Percentiles rank a stretch among this genome's conserved stretches.
Conservation (phyloP, 176 grass and related monocot species). For the Calamus simplicifolius region DNA sequence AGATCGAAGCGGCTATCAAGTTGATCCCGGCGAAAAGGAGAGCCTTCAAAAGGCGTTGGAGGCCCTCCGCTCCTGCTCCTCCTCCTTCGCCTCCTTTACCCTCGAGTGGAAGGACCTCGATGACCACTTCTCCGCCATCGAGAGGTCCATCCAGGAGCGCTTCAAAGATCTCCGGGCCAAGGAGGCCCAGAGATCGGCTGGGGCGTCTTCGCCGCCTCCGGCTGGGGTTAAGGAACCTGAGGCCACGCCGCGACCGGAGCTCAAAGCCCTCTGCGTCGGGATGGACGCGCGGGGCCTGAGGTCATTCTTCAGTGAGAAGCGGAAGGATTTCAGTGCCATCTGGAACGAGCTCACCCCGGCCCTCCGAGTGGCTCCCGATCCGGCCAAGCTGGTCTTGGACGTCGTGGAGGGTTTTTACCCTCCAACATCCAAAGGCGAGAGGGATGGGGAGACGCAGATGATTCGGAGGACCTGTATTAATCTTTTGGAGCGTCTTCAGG, state of each 20-base stretch:
- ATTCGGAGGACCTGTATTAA: conserved; percentile 8
- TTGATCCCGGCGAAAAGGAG: conserved; percentile 25
- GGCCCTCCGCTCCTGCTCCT: conserved; percentile 23
- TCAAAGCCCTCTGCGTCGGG: neutral
- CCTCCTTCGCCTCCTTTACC: conserved; percentile 24
- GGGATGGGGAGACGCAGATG: conserved; percentile 5
- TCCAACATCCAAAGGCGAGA: neutral
- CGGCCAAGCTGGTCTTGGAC: conserved; percentile 23
- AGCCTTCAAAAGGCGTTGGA: conserved; percentile 36
- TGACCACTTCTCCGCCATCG: conserved; percentile 35
- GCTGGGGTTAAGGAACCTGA: conserved; percentile 13
- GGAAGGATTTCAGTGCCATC: neutral
- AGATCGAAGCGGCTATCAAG: conserved; percentile 21
- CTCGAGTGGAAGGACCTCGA: conserved; percentile 45
- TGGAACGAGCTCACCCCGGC: conserved; percentile 1
- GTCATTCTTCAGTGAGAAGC: conserved; percentile 9
- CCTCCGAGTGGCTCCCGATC: conserved; percentile 23
- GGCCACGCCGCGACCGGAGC: conserved; percentile 2
- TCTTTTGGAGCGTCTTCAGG: conserved; percentile 20
- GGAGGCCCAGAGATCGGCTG: neutral
- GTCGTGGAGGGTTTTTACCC: conserved; percentile 21
- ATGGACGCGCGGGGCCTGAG: conserved; percentile 22
- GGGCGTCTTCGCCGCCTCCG: conserved; percentile 2
- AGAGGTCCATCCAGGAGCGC: conserved; percentile 13
- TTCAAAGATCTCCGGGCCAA: conserved; percentile 18